phyloP scores from a whole-genome alignment of 192 early-diverging fungal species.

The Entomortierella beljakovae region DNA sequence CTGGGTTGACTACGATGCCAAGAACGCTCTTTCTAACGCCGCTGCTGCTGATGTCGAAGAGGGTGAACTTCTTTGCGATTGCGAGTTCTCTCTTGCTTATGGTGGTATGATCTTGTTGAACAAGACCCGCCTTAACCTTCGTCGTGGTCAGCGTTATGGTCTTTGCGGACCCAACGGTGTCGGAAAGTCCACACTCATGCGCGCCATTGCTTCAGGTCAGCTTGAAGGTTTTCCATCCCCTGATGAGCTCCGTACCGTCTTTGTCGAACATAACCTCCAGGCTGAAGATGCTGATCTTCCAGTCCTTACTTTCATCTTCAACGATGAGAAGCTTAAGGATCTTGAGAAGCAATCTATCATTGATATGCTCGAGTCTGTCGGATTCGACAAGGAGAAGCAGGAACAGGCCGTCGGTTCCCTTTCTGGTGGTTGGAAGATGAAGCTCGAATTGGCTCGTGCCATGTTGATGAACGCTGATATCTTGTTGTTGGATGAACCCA shows the following conservation, averaged over 20 bases:
- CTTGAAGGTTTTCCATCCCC: constrained; percentile 84
- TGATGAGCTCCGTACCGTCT: constrained; percentile 80
- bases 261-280: constrained; percentile 83
- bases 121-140: constrained; percentile 70
- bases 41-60: constrained; percentile 64
- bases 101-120: constrained; percentile 86
- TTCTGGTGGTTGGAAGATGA: constrained; percentile 93
- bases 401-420: constrained; percentile 78
- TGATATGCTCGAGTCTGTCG: constrained; percentile 67
- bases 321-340: constrained; percentile 67
- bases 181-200: constrained; percentile 89
- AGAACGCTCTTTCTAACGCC: constrained; percentile 56
- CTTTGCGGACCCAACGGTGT: constrained; percentile 85
- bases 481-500: constrained; percentile 86
- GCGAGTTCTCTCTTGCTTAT: constrained; percentile 85
- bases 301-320: constrained; percentile 73
- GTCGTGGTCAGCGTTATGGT: constrained; percentile 85
- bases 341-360: constrained; percentile 62
- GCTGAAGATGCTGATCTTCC: constrained; percentile 77
- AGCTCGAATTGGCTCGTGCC: constrained; percentile 87
- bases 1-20: constrained; percentile 56
- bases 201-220: constrained; percentile 84
- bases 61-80: constrained; percentile 72
- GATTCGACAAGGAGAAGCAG: constrained; percentile 75
- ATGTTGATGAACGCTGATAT: constrained; percentile 89